Percentiles rank a stretch among this genome's conserved stretches.
phyloP scores from a whole-genome alignment of 371 early-diverging fungal species.

The Choanephora cucurbitarum region DNA sequence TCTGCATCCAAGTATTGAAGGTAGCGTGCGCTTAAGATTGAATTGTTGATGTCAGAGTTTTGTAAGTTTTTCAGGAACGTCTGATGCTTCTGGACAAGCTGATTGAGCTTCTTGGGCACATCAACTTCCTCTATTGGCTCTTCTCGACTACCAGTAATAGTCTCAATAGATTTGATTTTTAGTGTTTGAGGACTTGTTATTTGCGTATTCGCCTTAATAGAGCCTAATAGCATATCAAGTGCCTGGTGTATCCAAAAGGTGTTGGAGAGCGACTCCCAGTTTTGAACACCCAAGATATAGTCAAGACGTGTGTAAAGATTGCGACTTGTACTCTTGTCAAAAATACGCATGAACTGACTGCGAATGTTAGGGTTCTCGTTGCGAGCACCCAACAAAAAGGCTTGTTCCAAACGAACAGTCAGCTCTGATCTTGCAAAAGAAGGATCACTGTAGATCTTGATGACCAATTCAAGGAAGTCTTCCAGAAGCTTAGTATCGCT shows the following conservation, averaged over 20 bases:
- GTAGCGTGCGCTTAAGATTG: slow-evolving; percentile 59
- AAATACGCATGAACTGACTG: slow-evolving; percentile 75
- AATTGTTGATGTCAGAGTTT: slow-evolving; percentile 49
- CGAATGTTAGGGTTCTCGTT: slow-evolving; percentile 78
- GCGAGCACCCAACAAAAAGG: slow-evolving; percentile 89
- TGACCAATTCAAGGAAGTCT: slow-evolving; percentile 85
- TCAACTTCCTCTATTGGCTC: slow-evolving; percentile 11
- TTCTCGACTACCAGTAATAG: slow-evolving; percentile 28
- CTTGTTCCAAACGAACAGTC: slow-evolving; percentile 90
- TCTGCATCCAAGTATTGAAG: slow-evolving; percentile 75
- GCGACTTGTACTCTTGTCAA: slow-evolving; percentile 77
- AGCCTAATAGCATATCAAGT: slow-evolving; percentile 81
- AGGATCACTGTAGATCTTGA: slow-evolving; percentile 82
- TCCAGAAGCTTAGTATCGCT: slow-evolving; percentile 71
- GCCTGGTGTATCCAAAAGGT: slow-evolving; percentile 95
- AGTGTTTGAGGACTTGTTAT: slow-evolving; percentile 46
- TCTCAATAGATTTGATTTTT: slow-evolving; percentile 54
- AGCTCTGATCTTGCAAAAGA: slow-evolving; percentile 85
- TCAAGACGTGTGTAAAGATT: slow-evolving; percentile 74
- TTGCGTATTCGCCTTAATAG: slow-evolving; percentile 48
- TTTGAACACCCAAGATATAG: slow-evolving; percentile 92
- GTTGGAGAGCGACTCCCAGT: slow-evolving; percentile 88
- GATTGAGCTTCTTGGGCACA: slow-evolving; percentile 29
- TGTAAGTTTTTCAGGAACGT: slow-evolving; percentile 64
- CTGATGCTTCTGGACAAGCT: slow-evolving; percentile 50